Evolutionary conservation across 192 early-diverging fungal species (phyloP), one percentile per base, ranked within the genome.

Genomic region (Coemansia sp.): DNA sequence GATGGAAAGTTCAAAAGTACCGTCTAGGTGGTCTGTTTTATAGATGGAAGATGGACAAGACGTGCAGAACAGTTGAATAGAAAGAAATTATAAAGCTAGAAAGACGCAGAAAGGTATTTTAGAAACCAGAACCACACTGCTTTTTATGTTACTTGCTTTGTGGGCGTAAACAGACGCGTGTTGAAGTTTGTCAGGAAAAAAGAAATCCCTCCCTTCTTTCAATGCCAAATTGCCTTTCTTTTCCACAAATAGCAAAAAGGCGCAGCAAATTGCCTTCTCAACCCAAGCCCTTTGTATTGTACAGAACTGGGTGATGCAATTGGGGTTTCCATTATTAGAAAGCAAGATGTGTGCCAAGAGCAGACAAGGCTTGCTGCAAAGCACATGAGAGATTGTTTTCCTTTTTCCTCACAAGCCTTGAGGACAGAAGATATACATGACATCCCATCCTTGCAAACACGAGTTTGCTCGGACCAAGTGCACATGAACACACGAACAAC

Each of bases 341-440:
- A 31, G 29, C 29, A 31, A 31, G 51, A 53, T 53, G 21, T 23
- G 21, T 53, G 51, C 51, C 51, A 53, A 53, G 51, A 53, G 14
- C 26, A 25, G 51, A 53, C 22, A 21, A 53, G 51, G 22, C 51
- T 25, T 53, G 10, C 27, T 31, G 29, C 29, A 31, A 31, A 31
- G 29, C 29, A 31, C 29, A 31, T 31, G 29, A 31, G 29, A 31
- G 4, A 31, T 31, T 31, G 4, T 6, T 27, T 3, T 21, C 21
- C 21, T 7, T 31, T 31, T 31, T 31, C 29, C 29, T 31, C 29
- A 31, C 29, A 31, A 31, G 29, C 29, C 6, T 31, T 31, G 29
- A 31, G 29, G 29, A 31, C 29, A 31, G 6, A 31, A 31, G 29
- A 31, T 31, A 7, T 31, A 31, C 29, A 31, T 31, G 6, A 31